Base-by-base conservation (phyloP, 2,329 filamentous ascomycete genomes). In the Aspergillus costaricaensis region DNA sequence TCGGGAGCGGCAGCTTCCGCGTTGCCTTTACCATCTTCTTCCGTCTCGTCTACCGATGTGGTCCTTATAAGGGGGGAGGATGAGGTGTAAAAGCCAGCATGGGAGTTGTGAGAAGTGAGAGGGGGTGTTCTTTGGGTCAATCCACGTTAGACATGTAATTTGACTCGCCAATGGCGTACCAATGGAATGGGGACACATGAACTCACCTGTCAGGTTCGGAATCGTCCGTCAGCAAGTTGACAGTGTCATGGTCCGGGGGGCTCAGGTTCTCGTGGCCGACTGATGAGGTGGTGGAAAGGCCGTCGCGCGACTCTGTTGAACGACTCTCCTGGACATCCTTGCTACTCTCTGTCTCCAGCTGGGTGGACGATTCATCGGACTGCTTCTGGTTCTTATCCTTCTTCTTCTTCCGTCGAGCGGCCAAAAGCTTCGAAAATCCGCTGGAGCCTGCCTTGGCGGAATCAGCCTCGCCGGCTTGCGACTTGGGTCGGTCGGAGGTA, bases 31-130 rank as follows among this genome's bases (percentile, higher is more conserved):
- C 67, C 64, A 36, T 69, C 62, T 54, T 75, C 73, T 54, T 80
- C 77, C 51, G 76, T 69, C 36, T 69, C 67, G 61, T 81, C 80
- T 19, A 77, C 71, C 54, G 81, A 80, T 52, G 80, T 80, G 52
- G 85, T 83, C 68, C 88, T 86, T 54, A 90, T 83, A 60, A 89
- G 76, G 32, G 89, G 86, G 21, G 88, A 90, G 30, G 88, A 89
- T 36, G 86, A 86, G 52, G 88, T 90, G 62, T 89, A 80, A 73
- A 89, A 86, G 63, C 86, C 87, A 69, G 85, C 82, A 68, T 90
- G 87, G 36, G 89, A 89, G 56, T 86, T 84, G 73, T 86, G 85
- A 27, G 83, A 79, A 57, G 84, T 77, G 58, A 83, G 75, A 57
- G 81, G 79, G 62, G 84, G 84, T 52, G 74, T 70, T 25, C 74